These are phyloP conservation scores for Magnolia officinalis DNA, from an alignment of 164 flowering plant genomes.

Conservation along the genomic window DNA sequence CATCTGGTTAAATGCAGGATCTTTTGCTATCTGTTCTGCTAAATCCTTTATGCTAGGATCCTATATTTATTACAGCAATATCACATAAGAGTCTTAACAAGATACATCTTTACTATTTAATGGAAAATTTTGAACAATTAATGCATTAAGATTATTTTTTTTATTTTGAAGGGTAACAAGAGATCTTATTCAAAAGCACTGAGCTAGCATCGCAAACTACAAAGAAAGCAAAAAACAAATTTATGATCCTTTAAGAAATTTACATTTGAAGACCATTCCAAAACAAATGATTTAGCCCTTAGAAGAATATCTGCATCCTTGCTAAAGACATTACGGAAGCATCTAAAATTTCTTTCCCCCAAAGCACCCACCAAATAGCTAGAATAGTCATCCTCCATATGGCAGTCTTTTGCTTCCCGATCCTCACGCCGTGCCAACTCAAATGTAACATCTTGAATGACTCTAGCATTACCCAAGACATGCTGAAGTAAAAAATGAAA, in stretches of 20 bases:
- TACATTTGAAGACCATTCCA: too few species aligned
- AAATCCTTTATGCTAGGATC: constrained; percentile 89
- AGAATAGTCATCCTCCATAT: neutral
- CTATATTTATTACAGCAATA: constrained; percentile 23
- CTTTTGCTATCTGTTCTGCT: constrained; percentile 89
- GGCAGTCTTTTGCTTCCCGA: neutral
- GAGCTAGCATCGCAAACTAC: too few species aligned
- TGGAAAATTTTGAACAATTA: neutral
- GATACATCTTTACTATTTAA: neutral
- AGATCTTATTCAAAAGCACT: too few species aligned
- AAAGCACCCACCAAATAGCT: neutral
- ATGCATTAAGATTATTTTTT: neutral
- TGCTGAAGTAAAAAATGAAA: too few species aligned
- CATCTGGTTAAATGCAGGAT: constrained; percentile 92
- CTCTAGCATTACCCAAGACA: too few species aligned
- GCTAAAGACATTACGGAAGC: neutral
- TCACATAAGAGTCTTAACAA: neutral
- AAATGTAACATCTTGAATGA: too few species aligned
- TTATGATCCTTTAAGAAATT: too few species aligned
- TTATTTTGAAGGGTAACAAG: too few species aligned
- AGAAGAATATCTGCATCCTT: neutral
- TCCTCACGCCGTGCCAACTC: too few species aligned
- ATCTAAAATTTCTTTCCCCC: neutral
- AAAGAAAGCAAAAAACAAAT: too few species aligned
- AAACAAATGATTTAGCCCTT: neutral